Conservation (phyloP, 352 stramenopile genomes). For the Pythium chondricola region DNA sequence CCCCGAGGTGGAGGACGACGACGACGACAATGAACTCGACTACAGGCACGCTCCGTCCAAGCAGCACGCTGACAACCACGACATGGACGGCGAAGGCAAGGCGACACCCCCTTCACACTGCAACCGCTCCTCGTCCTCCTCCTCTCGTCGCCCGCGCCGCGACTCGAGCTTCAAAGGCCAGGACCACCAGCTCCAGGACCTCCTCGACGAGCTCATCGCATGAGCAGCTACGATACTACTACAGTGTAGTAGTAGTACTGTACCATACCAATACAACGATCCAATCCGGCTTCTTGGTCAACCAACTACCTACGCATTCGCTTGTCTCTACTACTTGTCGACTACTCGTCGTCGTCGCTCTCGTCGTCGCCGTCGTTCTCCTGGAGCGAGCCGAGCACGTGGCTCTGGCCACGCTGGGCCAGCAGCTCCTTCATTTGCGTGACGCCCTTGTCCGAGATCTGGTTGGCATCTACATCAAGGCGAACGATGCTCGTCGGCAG, state of each 20-base stretch:
- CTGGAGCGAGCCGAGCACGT: slow-evolving; percentile 63
- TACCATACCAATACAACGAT: too few relatives aligned
- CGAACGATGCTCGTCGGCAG: slow-evolving; percentile 33
- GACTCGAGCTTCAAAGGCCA: slow-evolving; percentile 16
- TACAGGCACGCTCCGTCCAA: neutral
- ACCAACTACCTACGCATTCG: neutral
- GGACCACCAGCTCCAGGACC: slow-evolving; percentile 51
- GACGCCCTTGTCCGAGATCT: slow-evolving; percentile 69
- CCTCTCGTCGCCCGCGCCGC: too few relatives aligned
- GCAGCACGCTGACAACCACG: slow-evolving; percentile 5
- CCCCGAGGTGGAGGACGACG: slow-evolving; percentile 26
- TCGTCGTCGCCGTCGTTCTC: slow-evolving; percentile 81
- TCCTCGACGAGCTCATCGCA: slow-evolving; percentile 67
- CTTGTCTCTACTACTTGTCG: slow-evolving; percentile 12
- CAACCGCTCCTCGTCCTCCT: too few relatives aligned
- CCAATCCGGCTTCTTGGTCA: too few relatives aligned
- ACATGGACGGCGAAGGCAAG: slow-evolving; percentile 12
- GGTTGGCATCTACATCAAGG: slow-evolving; percentile 65
- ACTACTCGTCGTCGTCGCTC: slow-evolving; percentile 43
- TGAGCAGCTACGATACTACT: neutral
- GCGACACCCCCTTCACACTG: too few relatives aligned
- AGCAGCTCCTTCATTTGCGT: slow-evolving; percentile 36
- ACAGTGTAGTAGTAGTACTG: neutral
- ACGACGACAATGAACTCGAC: slow-evolving; percentile 7
- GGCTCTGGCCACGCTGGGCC: slow-evolving; percentile 33